A percentile compares a stretch with the other conserved stretches of the same genome.
These are phyloP conservation scores for Micractinium sp. DNA, from an alignment of 139 green algal genomes.

Conservation along the genomic window DNA sequence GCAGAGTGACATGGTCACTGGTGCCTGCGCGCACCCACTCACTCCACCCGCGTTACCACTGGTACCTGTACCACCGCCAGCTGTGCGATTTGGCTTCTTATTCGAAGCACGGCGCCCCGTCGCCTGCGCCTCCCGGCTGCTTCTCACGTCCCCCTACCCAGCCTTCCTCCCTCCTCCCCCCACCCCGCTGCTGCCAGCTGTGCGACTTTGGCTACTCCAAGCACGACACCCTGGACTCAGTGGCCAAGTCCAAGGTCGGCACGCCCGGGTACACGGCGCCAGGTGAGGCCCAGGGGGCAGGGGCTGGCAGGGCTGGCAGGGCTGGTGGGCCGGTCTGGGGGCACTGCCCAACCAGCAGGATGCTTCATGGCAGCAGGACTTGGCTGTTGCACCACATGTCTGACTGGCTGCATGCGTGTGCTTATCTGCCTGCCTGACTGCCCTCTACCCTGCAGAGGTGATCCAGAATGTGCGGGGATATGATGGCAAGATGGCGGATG, in stretches of 20 bases:
- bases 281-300: background rate
- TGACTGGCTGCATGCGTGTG: background rate
- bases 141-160: too few relatives aligned
- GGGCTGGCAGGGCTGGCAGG: background rate
- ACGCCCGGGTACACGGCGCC: conserved; percentile 67
- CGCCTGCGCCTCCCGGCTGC: background rate
- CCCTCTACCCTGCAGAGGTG: conserved; percentile 43
- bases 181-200: conserved; percentile 46
- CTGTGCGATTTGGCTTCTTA: background rate
- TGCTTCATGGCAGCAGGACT: background rate
- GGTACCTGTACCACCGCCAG: background rate
- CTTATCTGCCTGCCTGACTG: background rate
- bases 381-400: background rate
- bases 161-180: background rate
- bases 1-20: too few relatives aligned
- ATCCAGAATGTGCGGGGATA: conserved; percentile 60
- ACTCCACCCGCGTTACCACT: too few relatives aligned
- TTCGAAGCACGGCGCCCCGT: background rate
- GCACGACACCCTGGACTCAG: conserved; percentile 73
- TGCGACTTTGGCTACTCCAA: conserved; percentile 95
- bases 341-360: too few relatives aligned
- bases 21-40: too few relatives aligned
- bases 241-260: conserved; percentile 62
- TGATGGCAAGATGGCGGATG: conserved; percentile 55
- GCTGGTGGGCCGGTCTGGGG: background rate